Evolutionary conservation across 2,329 filamentous ascomycete species (phyloP), one percentile per base, ranked within the genome.

Genomic region (Hymenoscyphus infarciens): DNA sequence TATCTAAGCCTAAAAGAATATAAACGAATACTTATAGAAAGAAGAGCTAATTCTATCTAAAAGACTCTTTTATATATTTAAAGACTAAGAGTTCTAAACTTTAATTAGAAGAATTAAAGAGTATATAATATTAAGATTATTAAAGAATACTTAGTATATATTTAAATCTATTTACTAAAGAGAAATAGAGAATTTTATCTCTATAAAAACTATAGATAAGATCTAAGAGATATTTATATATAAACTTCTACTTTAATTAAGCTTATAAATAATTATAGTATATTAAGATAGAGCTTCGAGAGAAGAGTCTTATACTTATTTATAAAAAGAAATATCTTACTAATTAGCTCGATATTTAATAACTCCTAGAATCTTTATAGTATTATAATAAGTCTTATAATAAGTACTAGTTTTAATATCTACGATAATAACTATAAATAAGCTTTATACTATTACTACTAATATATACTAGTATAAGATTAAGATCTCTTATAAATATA

Each of bases 391-490:
- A 54, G 52, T 19, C 29, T 15, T 54, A 54, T 27, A 19, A 54
- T 25, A 31, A 54, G 52, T 19, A 54, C 52, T n/a, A 54, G 16
- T 29, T 54, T n/a, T 1, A 10, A 13, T 19, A 54, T 54, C 22
- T 6, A 10, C 19, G 52, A 54, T 19, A 54, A 31, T 1, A 1
- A 54, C 52, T 54, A 29, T 19, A 54, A 54, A 27, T 54, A 8
- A 54, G 22, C 52, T 54, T 54, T 31, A 5, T 27, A 3, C 52
- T 54, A 54, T 29, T 54, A n/a, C 16, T 54, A 31, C 29, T 54
- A 54, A 22, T 54, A 29, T 54, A 54, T 31, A 54, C 52, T 27
- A n/a, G 52, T 27, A 54, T 27, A 31, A 54, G 52, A 29, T 54
- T 19, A 31, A 22, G 10, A 31, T 54, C 52, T 13, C 29, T 54